Evolutionary conservation across 148 eudicot species (phyloP), one percentile per base, ranked within the genome.

Genomic region (Silene conica): DNA sequence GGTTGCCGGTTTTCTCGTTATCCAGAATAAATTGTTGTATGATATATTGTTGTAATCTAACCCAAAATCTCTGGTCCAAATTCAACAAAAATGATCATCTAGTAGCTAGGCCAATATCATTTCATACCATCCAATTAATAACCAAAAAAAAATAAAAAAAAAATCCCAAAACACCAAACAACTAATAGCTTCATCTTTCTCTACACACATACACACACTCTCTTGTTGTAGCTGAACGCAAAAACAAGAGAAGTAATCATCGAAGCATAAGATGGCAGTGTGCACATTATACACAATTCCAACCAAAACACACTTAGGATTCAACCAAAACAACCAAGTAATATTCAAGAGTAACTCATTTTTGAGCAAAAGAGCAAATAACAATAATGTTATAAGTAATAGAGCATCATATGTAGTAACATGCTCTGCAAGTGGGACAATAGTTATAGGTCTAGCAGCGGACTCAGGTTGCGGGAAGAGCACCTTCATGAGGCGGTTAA

Each of bases 401-500:
- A 58, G 81, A 19, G 5, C 15, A 41, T 62, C 80, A 2, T 69
- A 75, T 13, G 83, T 62, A 31, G 83, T 91, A 73, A 80, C 87
- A 48, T 94, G 98, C 78, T 68, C 97, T 0, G 85, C 86, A 14
- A 81, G 76, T 18, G 85, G 79, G 63, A 89, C 98, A 9, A 81
- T 94, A 19, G 97, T 94, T 68, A 94, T 94, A 12, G 98, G 98
- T 1, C 73, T 94, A 69, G 98, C 98, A 6, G 98, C 98, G 0
- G 98, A 94, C 80, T 94, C 98, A 2, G 99, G 99, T 7, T 95
- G 99, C 63, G 99, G 99, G 2, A 95, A 95, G 82, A 90, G 96
- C 62, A 95, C 99, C 38, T 95, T 95, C 82, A 95, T 95, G 99
- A 86, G 99, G 73, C 80, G 99, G 74, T 73, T 95, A 21, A 95